Conservation (phyloP, 805 yeast species). For the Komagataella mondaviorum region DNA sequence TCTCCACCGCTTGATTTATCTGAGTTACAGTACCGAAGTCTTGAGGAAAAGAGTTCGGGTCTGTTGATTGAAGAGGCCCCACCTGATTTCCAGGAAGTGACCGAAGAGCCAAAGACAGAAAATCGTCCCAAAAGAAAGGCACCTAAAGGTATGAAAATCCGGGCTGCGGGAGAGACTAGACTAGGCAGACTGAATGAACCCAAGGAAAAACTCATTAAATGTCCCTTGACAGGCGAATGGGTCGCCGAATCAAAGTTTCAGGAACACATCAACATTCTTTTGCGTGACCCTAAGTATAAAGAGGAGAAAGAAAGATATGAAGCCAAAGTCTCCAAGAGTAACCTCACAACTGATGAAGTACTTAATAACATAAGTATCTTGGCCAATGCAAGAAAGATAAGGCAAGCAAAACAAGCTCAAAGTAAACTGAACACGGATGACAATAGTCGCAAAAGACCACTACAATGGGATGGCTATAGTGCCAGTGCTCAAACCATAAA, state of each 20-base stretch:
- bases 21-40: slow-evolving; percentile 47
- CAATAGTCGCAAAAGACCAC: slow-evolving; percentile 10
- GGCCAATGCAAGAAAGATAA: slow-evolving; percentile 7
- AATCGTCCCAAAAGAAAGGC: slow-evolving; percentile 4
- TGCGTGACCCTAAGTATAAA: slow-evolving; percentile 69
- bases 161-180: slow-evolving; percentile 62
- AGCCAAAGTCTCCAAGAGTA: slow-evolving; percentile 27
- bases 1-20: slow-evolving; percentile 40
- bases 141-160: slow-evolving; percentile 46
- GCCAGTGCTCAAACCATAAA: slow-evolving; percentile 13
- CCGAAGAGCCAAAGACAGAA: slow-evolving; percentile 1
- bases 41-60: slow-evolving; percentile 33
- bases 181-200: slow-evolving; percentile 15
- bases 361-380: slow-evolving; percentile 43
- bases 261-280: slow-evolving; percentile 52
- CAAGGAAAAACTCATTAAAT: slow-evolving; percentile 31
- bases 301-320: slow-evolving; percentile 54
- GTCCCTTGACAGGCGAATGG: slow-evolving; percentile 68
- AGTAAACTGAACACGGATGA: neutral
- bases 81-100: slow-evolving; percentile 19
- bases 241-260: slow-evolving; percentile 62
- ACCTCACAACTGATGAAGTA: slow-evolving; percentile 42
- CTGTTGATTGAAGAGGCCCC: slow-evolving; percentile 26
- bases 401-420: slow-evolving; percentile 3
- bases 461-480: slow-evolving; percentile 20